Conservation (phyloP, 2,329 filamentous ascomycete species). For the Aspergillus tanneri region DNA sequence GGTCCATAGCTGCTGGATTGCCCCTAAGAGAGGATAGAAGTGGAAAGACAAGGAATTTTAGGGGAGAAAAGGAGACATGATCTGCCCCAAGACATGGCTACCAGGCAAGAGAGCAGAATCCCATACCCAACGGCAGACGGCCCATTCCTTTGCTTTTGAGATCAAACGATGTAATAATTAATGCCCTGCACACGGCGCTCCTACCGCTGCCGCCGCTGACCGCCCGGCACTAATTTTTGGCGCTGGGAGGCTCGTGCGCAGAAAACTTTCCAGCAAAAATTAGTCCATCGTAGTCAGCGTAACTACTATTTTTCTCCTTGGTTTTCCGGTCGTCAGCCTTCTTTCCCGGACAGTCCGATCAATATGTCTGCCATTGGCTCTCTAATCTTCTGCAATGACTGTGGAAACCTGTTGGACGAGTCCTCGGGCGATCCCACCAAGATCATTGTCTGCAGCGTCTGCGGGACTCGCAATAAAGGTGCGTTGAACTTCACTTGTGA, state of each 20-base stretch:
- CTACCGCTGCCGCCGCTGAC: constrained; percentile 26
- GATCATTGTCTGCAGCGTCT: constrained; percentile 78
- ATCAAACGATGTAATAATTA: constrained; percentile 22
- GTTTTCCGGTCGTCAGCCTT: no score
- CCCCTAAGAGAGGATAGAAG: constrained; percentile 22
- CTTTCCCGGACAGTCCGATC: constrained; percentile 1
- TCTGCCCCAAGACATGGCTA: constrained; percentile 37
- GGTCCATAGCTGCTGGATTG: constrained; percentile 38
- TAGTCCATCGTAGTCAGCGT: background rate
- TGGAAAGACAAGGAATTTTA: constrained; percentile 21
- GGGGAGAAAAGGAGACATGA: constrained; percentile 25
- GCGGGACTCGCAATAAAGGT: constrained; percentile 83
- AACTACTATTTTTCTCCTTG: background rate
- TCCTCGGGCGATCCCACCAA: constrained; percentile 75
- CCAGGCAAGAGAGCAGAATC: constrained; percentile 19
- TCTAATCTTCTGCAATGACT: constrained; percentile 88
- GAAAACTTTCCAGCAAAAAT: constrained; percentile 22
- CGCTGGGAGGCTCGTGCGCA: constrained; percentile 17
- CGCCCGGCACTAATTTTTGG: constrained; percentile 26
- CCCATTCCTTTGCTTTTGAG: constrained; percentile 9
- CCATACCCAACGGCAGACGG: constrained; percentile 10
- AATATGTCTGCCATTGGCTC: constrained; percentile 85
- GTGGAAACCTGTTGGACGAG: constrained; percentile 82
- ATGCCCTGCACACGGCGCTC: constrained; percentile 26
- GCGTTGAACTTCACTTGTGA: constrained; percentile 12